These are phyloP conservation scores for Rickenella mellea DNA, from an alignment of 768 basidiomycete genomes.

Conservation along the genomic window DNA sequence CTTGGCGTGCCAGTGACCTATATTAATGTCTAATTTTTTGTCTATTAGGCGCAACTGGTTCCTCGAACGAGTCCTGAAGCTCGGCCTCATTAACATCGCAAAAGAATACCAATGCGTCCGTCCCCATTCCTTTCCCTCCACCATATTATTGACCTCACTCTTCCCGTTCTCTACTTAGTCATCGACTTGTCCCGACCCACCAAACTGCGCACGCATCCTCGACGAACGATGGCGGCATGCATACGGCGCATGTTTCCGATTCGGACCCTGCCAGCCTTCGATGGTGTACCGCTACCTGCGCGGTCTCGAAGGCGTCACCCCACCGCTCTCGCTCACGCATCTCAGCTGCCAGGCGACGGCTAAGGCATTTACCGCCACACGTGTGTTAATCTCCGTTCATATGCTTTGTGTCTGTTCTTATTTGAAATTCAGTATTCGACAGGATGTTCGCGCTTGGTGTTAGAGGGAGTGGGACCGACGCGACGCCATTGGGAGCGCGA, in stretches of 20 bases:
- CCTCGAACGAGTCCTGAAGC: constrained; percentile 86
- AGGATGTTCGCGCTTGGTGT: constrained; percentile 83
- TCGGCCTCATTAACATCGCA: constrained; percentile 77
- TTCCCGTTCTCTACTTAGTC: constrained; percentile 38
- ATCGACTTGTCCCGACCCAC: constrained; percentile 71
- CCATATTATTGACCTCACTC: not conserved
- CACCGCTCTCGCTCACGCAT: constrained; percentile 77
- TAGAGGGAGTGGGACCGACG: constrained; percentile 64
- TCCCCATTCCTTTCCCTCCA: constrained; percentile 3
- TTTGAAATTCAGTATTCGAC: constrained; percentile 59
- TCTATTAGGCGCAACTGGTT: constrained; percentile 79
- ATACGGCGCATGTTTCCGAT: constrained; percentile 78
- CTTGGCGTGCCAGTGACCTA: not conserved
- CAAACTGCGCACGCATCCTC: constrained; percentile 68
- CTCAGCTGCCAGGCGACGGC: constrained; percentile 84
- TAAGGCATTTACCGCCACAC: constrained; percentile 78
- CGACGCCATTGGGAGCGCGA: constrained; percentile 50
- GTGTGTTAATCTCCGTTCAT: constrained; percentile 32
- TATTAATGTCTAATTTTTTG: not conserved
- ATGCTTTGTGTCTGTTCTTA: not conserved
- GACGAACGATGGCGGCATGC: constrained; percentile 94
- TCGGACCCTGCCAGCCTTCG: constrained; percentile 82
- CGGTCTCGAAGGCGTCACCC: constrained; percentile 84
- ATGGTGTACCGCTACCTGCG: constrained; percentile 91
- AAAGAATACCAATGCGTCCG: constrained; percentile 92